phyloP scores from a whole-genome alignment of 2,329 filamentous ascomycete species.

The Helicocarpus griseus region DNA sequence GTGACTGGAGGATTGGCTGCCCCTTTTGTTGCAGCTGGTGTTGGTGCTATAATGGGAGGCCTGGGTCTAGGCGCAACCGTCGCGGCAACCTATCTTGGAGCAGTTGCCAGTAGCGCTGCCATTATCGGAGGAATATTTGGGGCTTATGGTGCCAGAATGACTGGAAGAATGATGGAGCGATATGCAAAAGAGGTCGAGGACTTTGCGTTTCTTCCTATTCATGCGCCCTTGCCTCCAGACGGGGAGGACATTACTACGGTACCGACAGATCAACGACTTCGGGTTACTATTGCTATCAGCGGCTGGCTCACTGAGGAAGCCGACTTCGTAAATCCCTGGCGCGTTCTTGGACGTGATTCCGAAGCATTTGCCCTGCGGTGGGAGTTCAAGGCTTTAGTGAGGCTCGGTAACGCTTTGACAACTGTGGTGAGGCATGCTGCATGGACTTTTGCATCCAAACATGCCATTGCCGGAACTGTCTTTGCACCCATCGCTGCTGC shows the following conservation, averaged over 20 bases:
- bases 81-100: slow-evolving; percentile 68
- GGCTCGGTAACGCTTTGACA: slow-evolving; percentile 67
- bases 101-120: slow-evolving; percentile 67
- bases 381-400: slow-evolving; percentile 68
- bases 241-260: slow-evolving; percentile 31
- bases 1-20: slow-evolving; percentile 71
- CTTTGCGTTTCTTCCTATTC: slow-evolving; percentile 73
- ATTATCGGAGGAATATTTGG: slow-evolving; percentile 81
- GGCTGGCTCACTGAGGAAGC: slow-evolving; percentile 69
- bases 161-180: slow-evolving; percentile 76
- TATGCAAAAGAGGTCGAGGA: slow-evolving; percentile 80
- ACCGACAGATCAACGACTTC: slow-evolving; percentile 54
- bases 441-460: slow-evolving; percentile 63
- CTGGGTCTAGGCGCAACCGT: slow-evolving; percentile 63
- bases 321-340: slow-evolving; percentile 70
- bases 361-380: slow-evolving; percentile 79
- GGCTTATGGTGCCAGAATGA: slow-evolving; percentile 78
- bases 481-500: slow-evolving; percentile 55
- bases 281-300: slow-evolving; percentile 72
- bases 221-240: slow-evolving; percentile 19
- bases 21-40: slow-evolving; percentile 64
- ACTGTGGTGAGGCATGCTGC: slow-evolving; percentile 68
- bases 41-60: slow-evolving; percentile 71
- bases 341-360: slow-evolving; percentile 57
- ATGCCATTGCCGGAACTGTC: slow-evolving; percentile 65